Evolutionary conservation across 768 basidiomycete species (phyloP), one percentile per base, ranked within the genome.

Genomic region (Leccinum arenicola): DNA sequence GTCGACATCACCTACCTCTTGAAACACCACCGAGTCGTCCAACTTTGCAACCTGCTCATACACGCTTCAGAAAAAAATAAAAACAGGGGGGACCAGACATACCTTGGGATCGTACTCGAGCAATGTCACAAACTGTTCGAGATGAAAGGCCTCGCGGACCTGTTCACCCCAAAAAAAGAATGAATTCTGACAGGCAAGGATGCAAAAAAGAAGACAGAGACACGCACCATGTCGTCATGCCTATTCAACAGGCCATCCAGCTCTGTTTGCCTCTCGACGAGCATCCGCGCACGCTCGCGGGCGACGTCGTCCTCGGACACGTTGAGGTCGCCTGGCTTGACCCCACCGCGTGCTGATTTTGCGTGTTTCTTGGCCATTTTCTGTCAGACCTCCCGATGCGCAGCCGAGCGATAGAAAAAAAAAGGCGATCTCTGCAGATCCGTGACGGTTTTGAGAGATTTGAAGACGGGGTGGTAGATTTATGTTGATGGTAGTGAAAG

Each of bases 61-160:
- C n/a, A 9, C 4, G n/a, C 9, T 27, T n/a, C 36, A 21, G 21
- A 14, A n/a, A 17, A 17, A 17, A 10, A 0, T 8, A 19, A 6
- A 11, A 6, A 33, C 8, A 9, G 17, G 11, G 29, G 14, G 33
- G 19, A 15, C 29, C 4, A 15, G 51, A 52, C 33, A 15, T 19
- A 36, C 51, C 73, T 77, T 72, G 9, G 94, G 95, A 72, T 95
- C 82, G 70, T 86, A 98, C 19, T 78, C 80, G 36, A 94, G 74
- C 77, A 96, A 79, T 25, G 82, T 85, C 3, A 85, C 82, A 69
- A 89, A 95, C 58, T 87, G 79, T 63, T 95, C 88, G 74, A 96
- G 80, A 68, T 98, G 95, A 73, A 95, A 98, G 59, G 84, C 78
- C 73, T 98, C 93, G 60, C 95, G 84, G 51, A 96, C 80, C 88